Evolutionary conservation across 139 green algal species (phyloP).

Genomic region (Micractinium conductrix): DNA sequence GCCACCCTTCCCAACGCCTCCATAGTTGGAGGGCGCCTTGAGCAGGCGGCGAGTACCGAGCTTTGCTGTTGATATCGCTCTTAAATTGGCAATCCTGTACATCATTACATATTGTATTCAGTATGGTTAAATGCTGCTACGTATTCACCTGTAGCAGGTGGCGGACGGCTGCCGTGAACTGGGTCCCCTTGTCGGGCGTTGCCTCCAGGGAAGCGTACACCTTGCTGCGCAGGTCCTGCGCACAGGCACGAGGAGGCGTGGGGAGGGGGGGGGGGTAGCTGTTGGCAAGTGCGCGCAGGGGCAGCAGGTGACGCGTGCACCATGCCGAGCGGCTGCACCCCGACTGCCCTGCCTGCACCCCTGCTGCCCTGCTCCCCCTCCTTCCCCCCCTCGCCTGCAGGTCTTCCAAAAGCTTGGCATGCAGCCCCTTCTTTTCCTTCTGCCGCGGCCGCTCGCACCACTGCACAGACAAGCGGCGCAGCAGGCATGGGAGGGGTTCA

Average conservation of each 20-base stretch:
- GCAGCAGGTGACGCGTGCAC: no score
- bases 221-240: constrained; percentile 22
- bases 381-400: constrained; percentile 1
- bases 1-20: no score
- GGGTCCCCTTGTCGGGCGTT: constrained; percentile 51
- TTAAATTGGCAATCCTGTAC: no score
- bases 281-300: no score
- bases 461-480: neutral
- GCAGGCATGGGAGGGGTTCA: neutral
- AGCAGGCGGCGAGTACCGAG: no score
- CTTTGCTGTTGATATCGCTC: neutral
- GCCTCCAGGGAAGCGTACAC: constrained; percentile 56
- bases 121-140: no score
- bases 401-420: constrained; percentile 23
- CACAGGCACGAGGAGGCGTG: neutral
- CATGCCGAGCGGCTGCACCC: no score
- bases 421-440: constrained; percentile 25
- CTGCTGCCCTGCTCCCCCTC: neutral
- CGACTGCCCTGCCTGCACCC: no score
- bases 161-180: constrained; percentile 52
- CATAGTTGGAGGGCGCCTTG: no score
- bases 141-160: constrained; percentile 48
- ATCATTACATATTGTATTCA: no score
- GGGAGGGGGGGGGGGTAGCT: no score
- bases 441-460: constrained; percentile 29